A percentile compares a stretch with the other conserved stretches of the same genome.
phyloP scores from a whole-genome alignment of 176 grass and related monocot species.

The Metroxylon sagu region DNA sequence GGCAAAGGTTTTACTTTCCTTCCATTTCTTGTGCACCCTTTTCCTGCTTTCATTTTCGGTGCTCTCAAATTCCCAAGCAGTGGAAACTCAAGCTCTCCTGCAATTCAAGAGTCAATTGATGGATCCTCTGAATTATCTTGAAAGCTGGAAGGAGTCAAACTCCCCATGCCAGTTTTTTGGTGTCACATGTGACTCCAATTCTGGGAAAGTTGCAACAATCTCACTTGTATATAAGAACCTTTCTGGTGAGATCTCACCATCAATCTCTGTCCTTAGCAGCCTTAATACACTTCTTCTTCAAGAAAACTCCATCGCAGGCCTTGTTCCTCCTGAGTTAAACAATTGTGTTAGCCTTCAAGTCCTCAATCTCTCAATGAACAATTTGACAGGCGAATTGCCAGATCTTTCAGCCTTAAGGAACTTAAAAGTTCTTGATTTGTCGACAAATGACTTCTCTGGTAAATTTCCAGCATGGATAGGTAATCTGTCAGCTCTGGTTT shows the following conservation, averaged over 20 bases:
- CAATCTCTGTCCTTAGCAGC: conserved; percentile 12
- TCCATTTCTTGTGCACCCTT: conserved; percentile 18
- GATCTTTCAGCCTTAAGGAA: conserved; percentile 36
- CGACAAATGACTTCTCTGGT: conserved; percentile 34
- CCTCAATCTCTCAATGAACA: conserved; percentile 56
- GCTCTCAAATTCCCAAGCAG: conserved; percentile 33
- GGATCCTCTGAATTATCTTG: conserved; percentile 58
- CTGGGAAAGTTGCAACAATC: conserved; percentile 34
- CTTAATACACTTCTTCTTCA: conserved; percentile 46
- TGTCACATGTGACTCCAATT: conserved; percentile 31
- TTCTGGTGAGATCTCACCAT: conserved; percentile 55
- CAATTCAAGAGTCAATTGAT: conserved; percentile 47
- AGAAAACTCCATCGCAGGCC: conserved; percentile 39
- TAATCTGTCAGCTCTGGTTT: conserved; percentile 22
- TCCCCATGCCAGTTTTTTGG: conserved; percentile 48
- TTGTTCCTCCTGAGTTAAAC: conserved; percentile 38
- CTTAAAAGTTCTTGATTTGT: conserved; percentile 44
- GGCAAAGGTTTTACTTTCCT: conserved; percentile 21
- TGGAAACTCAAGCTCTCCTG: conserved; percentile 44
- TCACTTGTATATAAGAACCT: conserved; percentile 49
- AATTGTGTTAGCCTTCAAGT: conserved; percentile 34
- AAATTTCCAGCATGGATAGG: conserved; percentile 46
- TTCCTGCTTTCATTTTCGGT: conserved; percentile 26
- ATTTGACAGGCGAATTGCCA: conserved; percentile 40
- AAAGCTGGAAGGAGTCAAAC: conserved; percentile 44